phyloP scores from a whole-genome alignment of 768 basidiomycete species.

The Xerocomus potaroensis region DNA sequence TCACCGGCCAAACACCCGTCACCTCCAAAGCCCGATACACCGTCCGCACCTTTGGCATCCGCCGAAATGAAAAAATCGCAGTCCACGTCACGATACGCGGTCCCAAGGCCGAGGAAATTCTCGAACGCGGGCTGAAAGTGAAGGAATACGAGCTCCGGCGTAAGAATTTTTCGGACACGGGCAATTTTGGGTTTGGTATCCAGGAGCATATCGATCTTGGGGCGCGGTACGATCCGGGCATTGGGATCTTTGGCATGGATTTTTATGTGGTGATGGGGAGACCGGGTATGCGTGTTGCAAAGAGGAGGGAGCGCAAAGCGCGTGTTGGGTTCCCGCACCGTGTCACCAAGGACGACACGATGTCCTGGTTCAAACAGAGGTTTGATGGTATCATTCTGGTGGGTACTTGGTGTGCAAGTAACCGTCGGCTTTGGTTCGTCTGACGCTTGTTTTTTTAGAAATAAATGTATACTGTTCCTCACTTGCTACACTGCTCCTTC shows the following conservation, averaged over 20 bases:
- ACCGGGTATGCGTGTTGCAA: constrained; percentile 87
- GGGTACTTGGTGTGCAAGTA: constrained; percentile 29
- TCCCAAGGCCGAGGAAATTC: constrained; percentile 98
- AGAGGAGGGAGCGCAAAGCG: constrained; percentile 84
- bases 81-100: constrained; percentile 98
- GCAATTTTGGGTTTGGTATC: constrained; percentile 99
- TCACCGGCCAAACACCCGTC: constrained; percentile 98
- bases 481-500: constrained; percentile 1
- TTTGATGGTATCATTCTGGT: constrained; percentile 98
- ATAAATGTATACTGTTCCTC: constrained; percentile 17
- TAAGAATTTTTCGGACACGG: constrained; percentile 97
- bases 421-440: neutral
- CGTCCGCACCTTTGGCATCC: constrained; percentile 97
- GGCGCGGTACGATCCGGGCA: constrained; percentile 95
- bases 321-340: constrained; percentile 85
- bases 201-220: constrained; percentile 99
- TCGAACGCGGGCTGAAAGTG: constrained; percentile 98
- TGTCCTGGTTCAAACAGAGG: constrained; percentile 99
- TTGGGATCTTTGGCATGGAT: constrained; percentile 99
- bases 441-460: constrained; percentile 13
- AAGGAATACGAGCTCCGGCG: constrained; percentile 99
- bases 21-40: constrained; percentile 99
- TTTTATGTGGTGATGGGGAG: constrained; percentile 98
- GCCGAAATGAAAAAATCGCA: constrained; percentile 99
- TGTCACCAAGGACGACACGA: constrained; percentile 93